Percentiles rank a stretch among this genome's conserved stretches.
Conservation (phyloP, 2,329 filamentous ascomycete genomes). For the Nannizziopsis arthrosporioides region DNA sequence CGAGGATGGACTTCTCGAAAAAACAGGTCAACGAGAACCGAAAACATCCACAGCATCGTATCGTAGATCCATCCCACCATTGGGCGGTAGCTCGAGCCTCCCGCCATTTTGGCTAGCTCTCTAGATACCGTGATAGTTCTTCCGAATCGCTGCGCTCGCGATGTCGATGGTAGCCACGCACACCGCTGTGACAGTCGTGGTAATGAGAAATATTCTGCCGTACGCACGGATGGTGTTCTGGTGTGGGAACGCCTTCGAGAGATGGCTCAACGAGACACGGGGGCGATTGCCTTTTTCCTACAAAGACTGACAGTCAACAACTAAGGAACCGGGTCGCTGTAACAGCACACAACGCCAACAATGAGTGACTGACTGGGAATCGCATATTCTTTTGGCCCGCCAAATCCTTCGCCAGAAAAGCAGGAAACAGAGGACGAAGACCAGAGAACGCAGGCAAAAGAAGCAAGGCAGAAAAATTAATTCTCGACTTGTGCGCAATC, state of each 20-base stretch:
- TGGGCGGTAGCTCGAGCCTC: slow-evolving; percentile 30
- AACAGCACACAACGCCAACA: no score
- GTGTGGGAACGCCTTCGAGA: not conserved
- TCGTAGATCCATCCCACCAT: slow-evolving; percentile 42
- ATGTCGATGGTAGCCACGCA: slow-evolving; percentile 7
- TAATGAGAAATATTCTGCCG: slow-evolving; percentile 6
- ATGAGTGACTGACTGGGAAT: no score
- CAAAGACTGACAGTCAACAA: no score
- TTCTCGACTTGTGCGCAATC: no score
- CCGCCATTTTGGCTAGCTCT: slow-evolving; percentile 27
- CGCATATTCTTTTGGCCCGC: no score
- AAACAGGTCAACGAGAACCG: slow-evolving; percentile 81
- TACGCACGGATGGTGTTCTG: not conserved
- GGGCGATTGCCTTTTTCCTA: slow-evolving; percentile 1
- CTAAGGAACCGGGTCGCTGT: no score
- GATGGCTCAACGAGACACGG: slow-evolving; percentile 3
- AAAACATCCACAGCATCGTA: slow-evolving; percentile 40
- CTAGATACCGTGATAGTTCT: no score
- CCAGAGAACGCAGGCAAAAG: not conserved
- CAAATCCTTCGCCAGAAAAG: no score
- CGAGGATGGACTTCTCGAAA: slow-evolving; percentile 95
- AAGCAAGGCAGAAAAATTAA: not conserved
- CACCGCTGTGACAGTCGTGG: slow-evolving; percentile 2
- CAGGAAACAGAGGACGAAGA: no score
- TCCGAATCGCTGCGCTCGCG: slow-evolving; percentile 4